A percentile compares a stretch with the other conserved stretches of the same genome.
phyloP scores from a whole-genome alignment of 306 rosid species.

The Vigna hirtella region DNA sequence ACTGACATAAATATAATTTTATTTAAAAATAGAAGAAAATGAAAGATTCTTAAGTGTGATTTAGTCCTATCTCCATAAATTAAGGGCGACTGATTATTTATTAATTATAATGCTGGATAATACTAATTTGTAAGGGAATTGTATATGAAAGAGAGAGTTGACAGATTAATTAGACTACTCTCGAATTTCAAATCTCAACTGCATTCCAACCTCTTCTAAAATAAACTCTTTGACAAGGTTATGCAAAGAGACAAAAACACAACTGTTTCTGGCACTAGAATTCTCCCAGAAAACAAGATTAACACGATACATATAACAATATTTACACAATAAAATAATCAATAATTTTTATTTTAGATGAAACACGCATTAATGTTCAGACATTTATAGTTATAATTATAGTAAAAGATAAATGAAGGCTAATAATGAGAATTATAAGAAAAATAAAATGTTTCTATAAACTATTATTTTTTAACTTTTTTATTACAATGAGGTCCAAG shows the following conservation, averaged over 20 bases:
- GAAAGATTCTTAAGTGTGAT: too few relatives aligned
- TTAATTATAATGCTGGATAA: not conserved
- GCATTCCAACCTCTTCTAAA: not conserved
- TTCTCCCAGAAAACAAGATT: conserved; percentile 14
- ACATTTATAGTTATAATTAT: not conserved
- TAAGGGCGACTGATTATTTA: not conserved
- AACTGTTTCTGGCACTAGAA: conserved; percentile 5
- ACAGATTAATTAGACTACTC: not conserved
- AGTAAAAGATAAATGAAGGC: too few relatives aligned
- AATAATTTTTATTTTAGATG: not conserved
- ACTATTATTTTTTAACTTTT: too few relatives aligned
- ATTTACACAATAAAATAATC: not conserved
- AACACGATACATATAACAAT: not conserved
- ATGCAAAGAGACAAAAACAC: conserved; percentile 10
- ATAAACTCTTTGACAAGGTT: conserved; percentile 2
- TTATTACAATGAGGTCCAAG: too few relatives aligned
- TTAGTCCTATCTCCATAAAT: too few relatives aligned
- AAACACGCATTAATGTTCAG: not conserved
- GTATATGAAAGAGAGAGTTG: not conserved
- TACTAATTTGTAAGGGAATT: not conserved
- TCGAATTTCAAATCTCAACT: conserved; percentile 1
- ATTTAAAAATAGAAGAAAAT: too few relatives aligned
- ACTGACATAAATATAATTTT: too few relatives aligned
- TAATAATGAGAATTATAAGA: too few relatives aligned
- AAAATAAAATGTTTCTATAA: too few relatives aligned